Percentiles rank a stretch among this genome's conserved stretches.
Evolutionary conservation across 352 stramenopile genomes (phyloP).

Genomic region (Pythium rishiriense): DNA sequence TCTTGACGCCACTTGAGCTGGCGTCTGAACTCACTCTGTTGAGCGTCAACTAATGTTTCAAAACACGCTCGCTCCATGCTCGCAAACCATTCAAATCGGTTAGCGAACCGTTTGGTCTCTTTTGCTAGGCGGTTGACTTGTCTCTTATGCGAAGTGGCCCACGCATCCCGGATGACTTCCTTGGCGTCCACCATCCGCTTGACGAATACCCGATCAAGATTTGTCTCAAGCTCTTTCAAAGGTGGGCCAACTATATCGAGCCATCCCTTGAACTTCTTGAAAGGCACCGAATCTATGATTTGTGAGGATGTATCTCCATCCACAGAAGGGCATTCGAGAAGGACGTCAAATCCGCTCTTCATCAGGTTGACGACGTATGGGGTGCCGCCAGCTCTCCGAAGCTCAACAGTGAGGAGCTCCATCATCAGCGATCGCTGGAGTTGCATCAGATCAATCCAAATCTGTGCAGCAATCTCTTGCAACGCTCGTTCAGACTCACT

Average conservation of each 20-base stretch:
- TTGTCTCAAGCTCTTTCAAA: conserved; percentile 63
- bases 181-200: conserved; percentile 50
- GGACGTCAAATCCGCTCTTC: conserved; percentile 74
- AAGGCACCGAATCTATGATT: conserved; percentile 29
- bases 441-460: conserved; percentile 73
- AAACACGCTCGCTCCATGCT: conserved; percentile 37
- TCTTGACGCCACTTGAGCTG: conserved; percentile 74
- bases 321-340: conserved; percentile 37
- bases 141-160: conserved; percentile 48
- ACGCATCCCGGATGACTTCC: conserved; percentile 55
- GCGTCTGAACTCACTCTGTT: conserved; percentile 54
- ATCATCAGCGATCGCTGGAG: conserved; percentile 54
- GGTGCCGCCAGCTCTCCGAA: conserved; percentile 44
- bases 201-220: conserved; percentile 62
- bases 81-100: conserved; percentile 43
- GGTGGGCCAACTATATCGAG: conserved; percentile 66
- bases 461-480: conserved; percentile 48
- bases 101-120: conserved; percentile 42
- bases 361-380: conserved; percentile 77
- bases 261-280: conserved; percentile 63
- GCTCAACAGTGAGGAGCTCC: conserved; percentile 65
- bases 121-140: conserved; percentile 34
- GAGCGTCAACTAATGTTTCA: conserved; percentile 38
- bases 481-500: conserved; percentile 30
- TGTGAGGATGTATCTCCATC: not conserved